Conservation (phyloP, 352 stramenopile genomes). For the Phytophthora hybrid region DNA sequence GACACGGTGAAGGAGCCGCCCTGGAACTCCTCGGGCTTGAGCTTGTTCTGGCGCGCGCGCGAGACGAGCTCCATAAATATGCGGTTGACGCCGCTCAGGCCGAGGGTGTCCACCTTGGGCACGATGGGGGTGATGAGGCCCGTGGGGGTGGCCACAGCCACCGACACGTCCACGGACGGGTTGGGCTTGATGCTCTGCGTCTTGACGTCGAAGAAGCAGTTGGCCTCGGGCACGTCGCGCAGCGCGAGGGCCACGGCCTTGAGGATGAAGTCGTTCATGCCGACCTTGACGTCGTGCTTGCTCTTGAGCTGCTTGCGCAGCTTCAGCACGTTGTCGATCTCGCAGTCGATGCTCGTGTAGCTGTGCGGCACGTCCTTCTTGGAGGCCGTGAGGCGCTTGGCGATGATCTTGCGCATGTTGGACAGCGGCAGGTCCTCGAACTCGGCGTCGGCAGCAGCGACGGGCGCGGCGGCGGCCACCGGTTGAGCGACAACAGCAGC, state of each 20-base stretch:
- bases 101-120: conserved; percentile 92
- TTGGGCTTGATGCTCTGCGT: conserved; percentile 83
- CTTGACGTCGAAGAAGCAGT: conserved; percentile 80
- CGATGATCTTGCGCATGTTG: conserved; percentile 99
- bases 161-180: conserved; percentile 95
- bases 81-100: conserved; percentile 94
- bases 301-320: conserved; percentile 95
- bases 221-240: conserved; percentile 96
- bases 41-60: conserved; percentile 95
- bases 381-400: conserved; percentile 96
- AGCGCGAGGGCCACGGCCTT: conserved; percentile 97
- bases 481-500: conserved; percentile 17
- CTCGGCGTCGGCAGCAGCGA: conserved; percentile 37
- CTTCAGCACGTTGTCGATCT: conserved; percentile 92
- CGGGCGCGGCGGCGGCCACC: conserved; percentile 18
- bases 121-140: conserved; percentile 99
- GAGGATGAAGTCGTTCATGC: conserved; percentile 99
- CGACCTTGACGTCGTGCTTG: conserved; percentile 96
- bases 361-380: conserved; percentile 97
- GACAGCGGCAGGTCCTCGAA: conserved; percentile 90
- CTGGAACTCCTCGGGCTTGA: conserved; percentile 99
- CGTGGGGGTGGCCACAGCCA: conserved; percentile 97
- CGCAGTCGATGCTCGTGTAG: conserved; percentile 97
- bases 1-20: conserved; percentile 99
- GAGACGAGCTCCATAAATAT: conserved; percentile 98